These are phyloP conservation scores for Colletotrichum kahawae DNA, from an alignment of 2,329 filamentous ascomycete genomes.

Conservation along the genomic window DNA sequence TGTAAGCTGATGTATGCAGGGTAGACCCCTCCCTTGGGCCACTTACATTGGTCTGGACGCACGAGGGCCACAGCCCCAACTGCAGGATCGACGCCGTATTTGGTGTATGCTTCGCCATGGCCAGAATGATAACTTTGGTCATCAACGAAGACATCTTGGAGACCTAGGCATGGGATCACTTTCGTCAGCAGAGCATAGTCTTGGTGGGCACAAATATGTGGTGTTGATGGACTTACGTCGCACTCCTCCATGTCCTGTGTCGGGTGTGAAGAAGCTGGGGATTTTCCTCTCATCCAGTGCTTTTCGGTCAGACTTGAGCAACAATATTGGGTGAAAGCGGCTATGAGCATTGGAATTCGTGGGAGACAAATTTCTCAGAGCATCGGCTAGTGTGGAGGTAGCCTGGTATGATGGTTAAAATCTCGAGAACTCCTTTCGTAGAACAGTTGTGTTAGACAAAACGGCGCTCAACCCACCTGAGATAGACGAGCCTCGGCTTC, in stretches of 20 bases:
- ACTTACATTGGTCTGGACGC: constrained; percentile 72
- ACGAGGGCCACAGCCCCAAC: constrained; percentile 64
- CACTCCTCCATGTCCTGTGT: background rate
- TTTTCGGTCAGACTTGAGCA: background rate
- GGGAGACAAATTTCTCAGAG: background rate
- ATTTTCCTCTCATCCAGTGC: background rate
- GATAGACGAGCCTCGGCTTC: background rate
- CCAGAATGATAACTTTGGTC: constrained; percentile 58
- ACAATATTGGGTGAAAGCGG: background rate
- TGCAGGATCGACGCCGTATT: constrained; percentile 61
- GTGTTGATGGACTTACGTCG: background rate
- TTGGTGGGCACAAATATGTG: background rate
- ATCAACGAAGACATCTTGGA: constrained; percentile 59
- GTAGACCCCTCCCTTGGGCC: rapidly evolving
- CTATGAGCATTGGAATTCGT: background rate
- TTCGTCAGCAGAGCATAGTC: background rate
- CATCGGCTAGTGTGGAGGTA: background rate
- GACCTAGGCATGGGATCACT: background rate
- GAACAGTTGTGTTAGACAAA: background rate
- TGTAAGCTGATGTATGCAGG: rapidly evolving
- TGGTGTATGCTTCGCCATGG: constrained; percentile 54
- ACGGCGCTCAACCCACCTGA: background rate
- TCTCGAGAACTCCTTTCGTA: background rate
- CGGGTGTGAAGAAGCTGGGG: background rate
- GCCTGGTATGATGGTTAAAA: background rate